phyloP scores from a whole-genome alignment of 2,329 filamentous ascomycete genomes.

The Sphaceloma murrayae region DNA sequence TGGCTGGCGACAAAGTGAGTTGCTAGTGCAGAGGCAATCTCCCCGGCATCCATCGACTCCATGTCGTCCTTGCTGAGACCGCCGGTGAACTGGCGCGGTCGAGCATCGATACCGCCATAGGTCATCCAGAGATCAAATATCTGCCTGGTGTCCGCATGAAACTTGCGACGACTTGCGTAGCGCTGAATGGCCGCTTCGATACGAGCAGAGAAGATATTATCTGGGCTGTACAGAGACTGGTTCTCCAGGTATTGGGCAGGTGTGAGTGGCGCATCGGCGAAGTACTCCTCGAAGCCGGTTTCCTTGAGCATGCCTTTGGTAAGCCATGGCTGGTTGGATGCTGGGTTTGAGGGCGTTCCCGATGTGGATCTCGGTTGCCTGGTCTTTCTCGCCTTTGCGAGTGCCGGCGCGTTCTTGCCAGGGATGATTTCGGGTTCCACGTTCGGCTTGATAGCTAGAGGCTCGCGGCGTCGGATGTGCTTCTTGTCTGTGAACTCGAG shows the following conservation, averaged over 20 bases:
- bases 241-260: conserved; percentile 59
- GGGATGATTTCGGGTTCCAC: conserved; percentile 27
- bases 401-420: conserved; percentile 22
- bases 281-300: conserved; percentile 56
- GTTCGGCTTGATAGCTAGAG: conserved; percentile 25
- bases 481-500: conserved; percentile 36
- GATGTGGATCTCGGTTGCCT: too few relatives aligned
- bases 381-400: conserved; percentile 23
- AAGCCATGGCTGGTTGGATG: conserved; percentile 24
- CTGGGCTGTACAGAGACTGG: conserved; percentile 54
- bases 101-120: conserved; percentile 67
- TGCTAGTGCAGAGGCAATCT: conserved; percentile 56
- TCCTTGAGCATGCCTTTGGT: conserved; percentile 36
- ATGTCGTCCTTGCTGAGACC: conserved; percentile 50
- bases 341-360: too few relatives aligned
- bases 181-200: conserved; percentile 79
- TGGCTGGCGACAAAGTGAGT: conserved; percentile 45
- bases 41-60: conserved; percentile 50
- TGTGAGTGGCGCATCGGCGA: conserved; percentile 68
- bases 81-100: conserved; percentile 53
- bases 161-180: conserved; percentile 66
- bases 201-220: conserved; percentile 47
- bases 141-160: conserved; percentile 51
- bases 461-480: conserved; percentile 34
- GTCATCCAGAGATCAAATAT: conserved; percentile 73